phyloP scores from a whole-genome alignment of 805 yeast genomes.

The Metschnikowia vanudenii region DNA sequence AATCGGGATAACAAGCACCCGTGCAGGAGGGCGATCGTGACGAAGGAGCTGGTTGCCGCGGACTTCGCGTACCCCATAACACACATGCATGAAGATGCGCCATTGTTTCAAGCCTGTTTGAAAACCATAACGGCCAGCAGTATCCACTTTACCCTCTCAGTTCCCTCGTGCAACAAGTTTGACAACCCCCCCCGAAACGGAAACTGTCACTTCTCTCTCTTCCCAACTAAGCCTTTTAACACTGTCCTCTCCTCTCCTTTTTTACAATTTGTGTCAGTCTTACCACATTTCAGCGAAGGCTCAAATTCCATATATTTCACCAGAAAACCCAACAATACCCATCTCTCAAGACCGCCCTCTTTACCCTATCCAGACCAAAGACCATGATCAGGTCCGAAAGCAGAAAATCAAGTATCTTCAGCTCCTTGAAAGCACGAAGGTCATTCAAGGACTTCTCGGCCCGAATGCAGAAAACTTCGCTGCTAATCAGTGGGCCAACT shows the following conservation, averaged over 20 bases:
- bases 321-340: too few relatives aligned
- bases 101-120: conserved; percentile 7
- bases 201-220: too few relatives aligned
- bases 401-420: conserved; percentile 14
- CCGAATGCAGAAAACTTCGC: conserved; percentile 6
- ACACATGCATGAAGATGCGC: conserved; percentile 11
- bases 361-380: background rate
- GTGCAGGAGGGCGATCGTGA: conserved; percentile 6
- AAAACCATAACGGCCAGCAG: background rate
- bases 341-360: too few relatives aligned
- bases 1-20: background rate
- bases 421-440: conserved; percentile 11
- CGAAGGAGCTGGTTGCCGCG: conserved; percentile 10
- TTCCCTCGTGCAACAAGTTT: too few relatives aligned
- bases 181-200: too few relatives aligned
- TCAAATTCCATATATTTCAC: too few relatives aligned
- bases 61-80: conserved; percentile 11
- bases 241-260: too few relatives aligned
- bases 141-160: too few relatives aligned
- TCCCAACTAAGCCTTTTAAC: too few relatives aligned
- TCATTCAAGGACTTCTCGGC: conserved; percentile 13
- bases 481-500: conserved; percentile 10
- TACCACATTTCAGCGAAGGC: too few relatives aligned
- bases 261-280: too few relatives aligned
- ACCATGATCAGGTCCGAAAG: conserved; percentile 10